Percentiles rank a stretch among this genome's conserved stretches.
Evolutionary conservation across 139 green algal genomes (phyloP).

Genomic region (Chlamydomonas sp.): DNA sequence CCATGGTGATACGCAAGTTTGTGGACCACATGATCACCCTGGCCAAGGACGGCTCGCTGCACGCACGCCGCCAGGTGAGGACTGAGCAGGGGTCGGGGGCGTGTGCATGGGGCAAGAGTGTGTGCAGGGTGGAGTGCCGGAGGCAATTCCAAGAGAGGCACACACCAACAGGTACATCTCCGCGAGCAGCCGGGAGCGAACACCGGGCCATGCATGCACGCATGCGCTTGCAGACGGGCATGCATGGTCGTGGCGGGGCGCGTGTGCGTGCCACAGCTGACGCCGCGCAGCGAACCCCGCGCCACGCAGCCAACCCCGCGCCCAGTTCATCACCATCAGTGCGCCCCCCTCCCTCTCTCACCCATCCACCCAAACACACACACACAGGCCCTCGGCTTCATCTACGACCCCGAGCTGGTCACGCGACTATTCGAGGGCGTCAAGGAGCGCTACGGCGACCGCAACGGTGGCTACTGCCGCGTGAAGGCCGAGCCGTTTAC

Average conservation of each 20-base stretch:
- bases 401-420: slow-evolving; percentile 92
- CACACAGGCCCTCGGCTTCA: slow-evolving; percentile 70
- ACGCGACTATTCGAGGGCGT: slow-evolving; percentile 79
- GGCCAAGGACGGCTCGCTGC: slow-evolving; percentile 84
- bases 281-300: not conserved
- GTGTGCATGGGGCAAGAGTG: too few species aligned
- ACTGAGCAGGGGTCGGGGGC: not conserved
- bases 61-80: slow-evolving; percentile 65
- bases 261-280: too few species aligned
- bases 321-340: not conserved
- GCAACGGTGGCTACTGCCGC: slow-evolving; percentile 86
- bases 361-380: not conserved
- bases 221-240: too few species aligned
- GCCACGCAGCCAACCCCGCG: not conserved
- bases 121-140: too few species aligned
- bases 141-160: too few species aligned
- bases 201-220: too few species aligned
- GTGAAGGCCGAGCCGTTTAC: slow-evolving; percentile 53
- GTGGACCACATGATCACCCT: slow-evolving; percentile 99
- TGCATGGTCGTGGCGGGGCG: too few species aligned
- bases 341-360: not conserved
- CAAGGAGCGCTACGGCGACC: slow-evolving; percentile 73
- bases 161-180: too few species aligned
- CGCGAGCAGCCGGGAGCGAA: too few species aligned
- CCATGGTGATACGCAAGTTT: slow-evolving; percentile 89